A percentile compares a stretch with the other conserved stretches of the same genome.
phyloP scores from a whole-genome alignment of 495 filamentous ascomycete species.

The Hyphodiscus hymeniophilus region DNA sequence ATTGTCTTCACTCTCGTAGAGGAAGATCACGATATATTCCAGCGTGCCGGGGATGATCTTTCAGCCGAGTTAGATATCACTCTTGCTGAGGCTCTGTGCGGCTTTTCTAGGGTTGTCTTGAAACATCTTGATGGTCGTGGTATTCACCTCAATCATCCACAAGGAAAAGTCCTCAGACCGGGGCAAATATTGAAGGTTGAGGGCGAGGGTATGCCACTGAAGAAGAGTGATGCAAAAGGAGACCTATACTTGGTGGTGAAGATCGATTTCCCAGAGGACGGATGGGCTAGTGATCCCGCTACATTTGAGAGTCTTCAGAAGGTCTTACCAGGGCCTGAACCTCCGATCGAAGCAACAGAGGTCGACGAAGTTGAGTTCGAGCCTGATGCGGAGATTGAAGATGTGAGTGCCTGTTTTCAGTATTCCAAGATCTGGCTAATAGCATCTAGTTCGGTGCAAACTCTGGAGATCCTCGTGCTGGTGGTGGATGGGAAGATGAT shows the following conservation, averaged over 20 bases:
- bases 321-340: conserved; percentile 53
- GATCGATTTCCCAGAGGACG: conserved; percentile 79
- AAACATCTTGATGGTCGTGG: conserved; percentile 93
- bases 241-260: conserved; percentile 84
- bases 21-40: conserved; percentile 71
- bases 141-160: conserved; percentile 67
- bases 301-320: conserved; percentile 60
- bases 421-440: conserved; percentile 21
- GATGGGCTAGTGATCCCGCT: conserved; percentile 65
- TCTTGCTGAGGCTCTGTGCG: conserved; percentile 74
- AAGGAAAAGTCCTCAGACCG: conserved; percentile 68
- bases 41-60: conserved; percentile 74
- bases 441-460: conserved; percentile 49
- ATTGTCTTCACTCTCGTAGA: conserved; percentile 84
- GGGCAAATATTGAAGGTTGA: conserved; percentile 74
- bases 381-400: conserved; percentile 68
- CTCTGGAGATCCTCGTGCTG: conserved; percentile 59
- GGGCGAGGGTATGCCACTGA: conserved; percentile 91
- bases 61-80: conserved; percentile 70
- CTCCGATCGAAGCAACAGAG: conserved; percentile 53
- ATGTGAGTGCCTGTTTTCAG: conserved; percentile 41
- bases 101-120: conserved; percentile 83
- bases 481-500: conserved; percentile 75
- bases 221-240: conserved; percentile 73
- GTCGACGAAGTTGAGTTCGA: conserved; percentile 85